These are phyloP conservation scores for Scopulariopsis brevicaulis DNA, from an alignment of 2,329 filamentous ascomycete species.

Conservation along the genomic window DNA sequence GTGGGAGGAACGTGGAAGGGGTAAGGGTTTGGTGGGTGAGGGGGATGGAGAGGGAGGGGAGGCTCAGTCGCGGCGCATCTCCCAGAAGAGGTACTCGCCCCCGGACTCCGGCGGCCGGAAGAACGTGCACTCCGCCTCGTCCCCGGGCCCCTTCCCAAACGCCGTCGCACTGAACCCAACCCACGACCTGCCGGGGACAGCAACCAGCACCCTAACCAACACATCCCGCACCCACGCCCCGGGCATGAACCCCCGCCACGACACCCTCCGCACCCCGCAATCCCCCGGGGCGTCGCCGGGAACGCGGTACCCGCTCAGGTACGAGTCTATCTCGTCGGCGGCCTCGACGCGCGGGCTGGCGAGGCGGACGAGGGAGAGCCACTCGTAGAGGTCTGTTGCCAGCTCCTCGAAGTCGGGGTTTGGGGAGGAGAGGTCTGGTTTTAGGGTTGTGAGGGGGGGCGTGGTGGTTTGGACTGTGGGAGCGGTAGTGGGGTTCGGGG, in stretches of 20 bases:
- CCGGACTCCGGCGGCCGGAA: slow-evolving; percentile 35
- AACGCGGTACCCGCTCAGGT: slow-evolving; percentile 55
- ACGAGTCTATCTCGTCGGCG: slow-evolving; percentile 52
- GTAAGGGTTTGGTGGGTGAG: background rate
- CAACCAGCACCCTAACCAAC: slow-evolving; percentile 31
- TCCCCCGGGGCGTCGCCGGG: slow-evolving; percentile 23
- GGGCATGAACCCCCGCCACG: slow-evolving; percentile 48
- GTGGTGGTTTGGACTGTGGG: background rate
- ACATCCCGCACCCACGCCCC: slow-evolving; percentile 37
- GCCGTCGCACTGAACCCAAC: slow-evolving; percentile 41
- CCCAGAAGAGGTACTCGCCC: slow-evolving; percentile 50
- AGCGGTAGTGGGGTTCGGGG: slow-evolving; percentile 19
- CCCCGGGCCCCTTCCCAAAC: slow-evolving; percentile 32
- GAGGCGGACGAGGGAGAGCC: slow-evolving; percentile 57
- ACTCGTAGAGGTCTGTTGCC: slow-evolving; percentile 58
- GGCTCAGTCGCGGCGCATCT: slow-evolving; percentile 29
- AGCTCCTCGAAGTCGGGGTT: slow-evolving; percentile 48
- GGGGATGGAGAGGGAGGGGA: background rate
- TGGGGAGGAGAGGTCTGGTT: slow-evolving; percentile 20
- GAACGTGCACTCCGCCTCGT: slow-evolving; percentile 37
- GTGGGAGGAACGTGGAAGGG: no score
- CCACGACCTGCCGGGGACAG: slow-evolving; percentile 36
- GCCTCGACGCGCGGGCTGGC: slow-evolving; percentile 49
- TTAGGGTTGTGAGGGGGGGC: slow-evolving; percentile 14
- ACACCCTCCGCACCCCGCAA: slow-evolving; percentile 33